phyloP scores from a whole-genome alignment of 139 green algal genomes.

The Chlorella sp. region DNA sequence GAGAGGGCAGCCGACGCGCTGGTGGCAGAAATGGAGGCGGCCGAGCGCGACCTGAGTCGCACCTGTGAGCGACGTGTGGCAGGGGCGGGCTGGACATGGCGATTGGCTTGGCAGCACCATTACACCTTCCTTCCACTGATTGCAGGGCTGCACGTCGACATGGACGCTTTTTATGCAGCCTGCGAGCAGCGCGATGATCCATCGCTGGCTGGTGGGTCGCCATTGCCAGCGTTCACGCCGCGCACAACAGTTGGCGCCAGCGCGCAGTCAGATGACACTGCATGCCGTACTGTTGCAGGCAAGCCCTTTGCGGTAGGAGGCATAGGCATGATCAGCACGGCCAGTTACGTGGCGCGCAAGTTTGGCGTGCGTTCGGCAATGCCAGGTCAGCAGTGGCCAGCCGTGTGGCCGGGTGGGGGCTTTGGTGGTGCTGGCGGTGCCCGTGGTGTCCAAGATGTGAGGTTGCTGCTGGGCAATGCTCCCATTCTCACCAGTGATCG shows the following conservation, averaged over 20 bases:
- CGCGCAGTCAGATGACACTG: no score
- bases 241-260: no score
- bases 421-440: no score
- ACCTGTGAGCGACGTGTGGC: background rate
- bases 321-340: slow-evolving; percentile 89
- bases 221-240: background rate
- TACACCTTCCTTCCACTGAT: no score
- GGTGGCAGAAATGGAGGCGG: slow-evolving; percentile 68
- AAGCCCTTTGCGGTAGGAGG: slow-evolving; percentile 84
- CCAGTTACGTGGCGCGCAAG: slow-evolving; percentile 81
- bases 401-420: no score
- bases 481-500: background rate
- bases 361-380: slow-evolving; percentile 88
- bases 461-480: no score
- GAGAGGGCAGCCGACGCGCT: slow-evolving; percentile 51
- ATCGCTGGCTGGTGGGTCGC: slow-evolving; percentile 42
- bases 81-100: background rate
- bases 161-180: slow-evolving; percentile 92
- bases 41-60: slow-evolving; percentile 67
- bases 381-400: slow-evolving; percentile 70
- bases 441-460: no score
- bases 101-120: no score
- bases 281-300: background rate
- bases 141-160: slow-evolving; percentile 87
- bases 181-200: slow-evolving; percentile 75